These are phyloP conservation scores for Durotheca rogersii DNA, from an alignment of 495 filamentous ascomycete species.

Conservation along the genomic window DNA sequence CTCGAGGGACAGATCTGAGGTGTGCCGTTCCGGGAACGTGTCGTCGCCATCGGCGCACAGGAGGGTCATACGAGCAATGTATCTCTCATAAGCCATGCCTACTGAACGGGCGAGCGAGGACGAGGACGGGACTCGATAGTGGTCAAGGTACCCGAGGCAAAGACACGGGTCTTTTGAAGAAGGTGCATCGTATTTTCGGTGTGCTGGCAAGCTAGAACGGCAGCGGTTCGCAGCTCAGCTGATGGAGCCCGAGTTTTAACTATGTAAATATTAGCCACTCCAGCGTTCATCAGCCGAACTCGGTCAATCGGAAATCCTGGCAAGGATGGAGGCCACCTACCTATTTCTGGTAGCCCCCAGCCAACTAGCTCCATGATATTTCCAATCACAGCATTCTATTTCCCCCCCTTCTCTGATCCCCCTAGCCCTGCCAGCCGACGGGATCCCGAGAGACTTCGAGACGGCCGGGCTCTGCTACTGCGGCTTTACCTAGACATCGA, in stretches of 20 bases:
- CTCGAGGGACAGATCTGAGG: constrained; percentile 1
- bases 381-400: no score
- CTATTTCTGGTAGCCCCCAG: not conserved
- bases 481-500: no score
- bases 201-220: constrained; percentile 3
- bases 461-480: no score
- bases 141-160: constrained; percentile 5
- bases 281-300: constrained; percentile 17
- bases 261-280: constrained; percentile 23
- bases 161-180: constrained; percentile 7
- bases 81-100: constrained; percentile 17
- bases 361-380: constrained; percentile 5
- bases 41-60: constrained; percentile 6
- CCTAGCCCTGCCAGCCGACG: no score
- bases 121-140: not conserved
- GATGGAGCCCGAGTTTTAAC: constrained; percentile 23
- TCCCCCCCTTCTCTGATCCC: no score
- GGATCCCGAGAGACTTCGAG: no score
- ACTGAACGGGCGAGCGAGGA: not conserved
- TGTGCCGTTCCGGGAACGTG: constrained; percentile 25
- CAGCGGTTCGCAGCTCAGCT: constrained; percentile 22
- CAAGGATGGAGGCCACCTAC: constrained; percentile 11
- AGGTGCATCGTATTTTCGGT: constrained; percentile 13
- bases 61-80: constrained; percentile 19
- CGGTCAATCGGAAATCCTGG: constrained; percentile 16